These are phyloP conservation scores for Elymus sibiricus DNA, from an alignment of 176 grass and related monocot species.

Conservation along the genomic window DNA sequence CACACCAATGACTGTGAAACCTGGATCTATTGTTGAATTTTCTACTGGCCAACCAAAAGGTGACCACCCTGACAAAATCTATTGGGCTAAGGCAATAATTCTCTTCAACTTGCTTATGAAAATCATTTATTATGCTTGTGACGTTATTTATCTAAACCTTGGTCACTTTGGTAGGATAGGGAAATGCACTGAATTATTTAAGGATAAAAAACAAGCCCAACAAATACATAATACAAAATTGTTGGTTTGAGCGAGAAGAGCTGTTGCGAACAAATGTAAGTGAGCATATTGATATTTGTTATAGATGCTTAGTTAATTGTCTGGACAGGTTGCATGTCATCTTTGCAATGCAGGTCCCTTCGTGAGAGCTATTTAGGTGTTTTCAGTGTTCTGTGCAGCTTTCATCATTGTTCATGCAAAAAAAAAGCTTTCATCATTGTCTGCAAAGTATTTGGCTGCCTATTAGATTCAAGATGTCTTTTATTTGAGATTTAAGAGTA, in stretches of 20 bases:
- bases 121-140: background rate
- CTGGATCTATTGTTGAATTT: conserved; percentile 73
- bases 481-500: no score
- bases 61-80: conserved; percentile 40
- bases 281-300: background rate
- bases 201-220: conserved; percentile 47
- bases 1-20: conserved; percentile 86
- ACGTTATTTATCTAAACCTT: background rate
- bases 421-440: no score
- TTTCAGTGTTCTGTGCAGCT: no score
- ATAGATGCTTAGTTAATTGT: background rate
- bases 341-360: background rate
- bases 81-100: conserved; percentile 63
- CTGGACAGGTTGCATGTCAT: background rate
- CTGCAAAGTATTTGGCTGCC: no score
- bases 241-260: no score
- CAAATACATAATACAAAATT: conserved; percentile 70
- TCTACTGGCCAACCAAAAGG: conserved; percentile 58
- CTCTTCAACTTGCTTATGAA: background rate
- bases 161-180: conserved; percentile 44
- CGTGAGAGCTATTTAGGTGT: background rate
- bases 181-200: conserved; percentile 49
- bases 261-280: conserved; percentile 42
- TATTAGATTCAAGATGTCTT: no score
- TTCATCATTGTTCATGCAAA: no score